Base-by-base conservation (phyloP, 192 early-diverging fungal species). In the Entomortierella chlamydospora region DNA sequence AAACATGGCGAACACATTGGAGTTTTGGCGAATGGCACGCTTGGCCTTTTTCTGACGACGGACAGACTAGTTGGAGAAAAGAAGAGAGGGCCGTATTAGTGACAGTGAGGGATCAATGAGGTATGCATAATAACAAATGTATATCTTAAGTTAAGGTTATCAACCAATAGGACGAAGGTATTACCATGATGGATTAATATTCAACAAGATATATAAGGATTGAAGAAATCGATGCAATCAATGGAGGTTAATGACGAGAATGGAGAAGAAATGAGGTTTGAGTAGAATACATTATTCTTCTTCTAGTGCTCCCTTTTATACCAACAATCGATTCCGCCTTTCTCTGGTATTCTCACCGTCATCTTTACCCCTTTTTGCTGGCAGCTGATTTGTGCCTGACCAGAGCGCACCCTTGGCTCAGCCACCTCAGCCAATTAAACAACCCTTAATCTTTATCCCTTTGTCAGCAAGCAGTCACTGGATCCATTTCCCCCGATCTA, bases 1-100 rank as follows among this genome's bases (percentile, higher is more conserved):
- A 87, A 99, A 99, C 87, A 98, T 96, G 47, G 94, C 95, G 86
- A 99, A 99, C 22, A 97, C 96, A 68, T 97, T 99, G 33, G 95
- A 96, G 88, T 96, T 97, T 68, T 97, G 95, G 57, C 97, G 91
- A 45, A 89, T 92, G 53, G 94, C 91, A 41, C 95, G 91, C 87
- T 95, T 96, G 87, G 95, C 96, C 77, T 93, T 93, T 66, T 88
- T 89, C 70, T 72, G 79, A 47, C 76, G 56, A 29, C 76, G 76
- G 68, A 79, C 76, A n/a, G 76, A 79, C 76, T 79, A 70, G 28
- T 41, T 29, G n/a, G 34, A 5, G 5, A 23, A 52, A 25, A 33
- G 53, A n/a, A 37, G 17, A 29, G 0, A 23, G 31, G 9, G 23
- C 25, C 22, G 25, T n/a, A n/a, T n/a, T n/a, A n/a, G n/a, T n/a